Evolutionary conservation across 2,329 filamentous ascomycete species (phyloP).

Genomic region (Fusarium pininemorale): DNA sequence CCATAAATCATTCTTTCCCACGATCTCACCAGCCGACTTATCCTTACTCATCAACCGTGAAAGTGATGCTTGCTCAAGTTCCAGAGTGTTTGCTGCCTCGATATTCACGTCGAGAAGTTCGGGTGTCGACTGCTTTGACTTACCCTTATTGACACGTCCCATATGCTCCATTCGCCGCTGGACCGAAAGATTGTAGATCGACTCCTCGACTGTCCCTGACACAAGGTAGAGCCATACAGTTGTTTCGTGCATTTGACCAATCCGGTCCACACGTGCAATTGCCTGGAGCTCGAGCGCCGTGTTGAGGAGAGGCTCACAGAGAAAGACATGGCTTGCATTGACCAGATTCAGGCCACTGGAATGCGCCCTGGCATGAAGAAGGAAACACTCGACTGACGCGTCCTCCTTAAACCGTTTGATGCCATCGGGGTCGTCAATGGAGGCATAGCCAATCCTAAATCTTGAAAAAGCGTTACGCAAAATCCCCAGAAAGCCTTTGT

Average conservation of each 20-base stretch:
- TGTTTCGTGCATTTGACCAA: slow-evolving; percentile 87
- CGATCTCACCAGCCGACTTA: slow-evolving; percentile 78
- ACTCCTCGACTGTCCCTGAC: slow-evolving; percentile 90
- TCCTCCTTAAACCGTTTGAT: slow-evolving; percentile 82
- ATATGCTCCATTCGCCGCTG: slow-evolving; percentile 82
- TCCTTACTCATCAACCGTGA: slow-evolving; percentile 76
- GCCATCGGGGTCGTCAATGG: slow-evolving; percentile 74
- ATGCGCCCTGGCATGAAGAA: slow-evolving; percentile 89
- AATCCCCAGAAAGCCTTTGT: slow-evolving; percentile 80
- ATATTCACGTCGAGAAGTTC: slow-evolving; percentile 69
- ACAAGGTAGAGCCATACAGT: slow-evolving; percentile 96
- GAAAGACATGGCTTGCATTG: slow-evolving; percentile 91
- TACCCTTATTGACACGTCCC: slow-evolving; percentile 50
- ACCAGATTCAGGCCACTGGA: slow-evolving; percentile 90
- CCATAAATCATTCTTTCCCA: slow-evolving; percentile 84
- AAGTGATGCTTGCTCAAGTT: slow-evolving; percentile 78
- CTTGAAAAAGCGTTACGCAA: slow-evolving; percentile 74
- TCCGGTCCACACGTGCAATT: slow-evolving; percentile 93
- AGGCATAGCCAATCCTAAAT: slow-evolving; percentile 78
- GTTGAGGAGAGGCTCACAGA: slow-evolving; percentile 94
- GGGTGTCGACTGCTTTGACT: slow-evolving; percentile 53
- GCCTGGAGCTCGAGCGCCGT: slow-evolving; percentile 94
- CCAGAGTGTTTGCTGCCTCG: slow-evolving; percentile 84
- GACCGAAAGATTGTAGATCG: slow-evolving; percentile 88
- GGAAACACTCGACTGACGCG: slow-evolving; percentile 78